phyloP scores from a whole-genome alignment of 495 filamentous ascomycete genomes.

The Aspergillus carlsbadensis region DNA sequence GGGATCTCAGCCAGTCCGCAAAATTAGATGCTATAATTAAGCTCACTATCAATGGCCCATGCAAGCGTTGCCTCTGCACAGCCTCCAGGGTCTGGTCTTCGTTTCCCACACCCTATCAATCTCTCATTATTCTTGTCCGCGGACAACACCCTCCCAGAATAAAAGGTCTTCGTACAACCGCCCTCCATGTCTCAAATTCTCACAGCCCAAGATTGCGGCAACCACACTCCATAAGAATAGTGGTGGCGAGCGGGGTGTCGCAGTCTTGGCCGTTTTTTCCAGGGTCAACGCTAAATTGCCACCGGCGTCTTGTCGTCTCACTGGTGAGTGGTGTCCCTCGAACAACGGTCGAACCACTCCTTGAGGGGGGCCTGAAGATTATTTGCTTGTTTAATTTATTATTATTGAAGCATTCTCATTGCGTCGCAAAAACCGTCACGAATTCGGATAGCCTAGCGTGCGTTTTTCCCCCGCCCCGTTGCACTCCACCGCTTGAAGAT shows the following conservation, averaged over 20 bases:
- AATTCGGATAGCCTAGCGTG: neutral
- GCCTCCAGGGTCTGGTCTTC: conserved; percentile 7
- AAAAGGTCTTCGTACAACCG: too few species aligned
- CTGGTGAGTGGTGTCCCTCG: neutral
- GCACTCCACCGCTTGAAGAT: neutral
- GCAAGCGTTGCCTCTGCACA: neutral
- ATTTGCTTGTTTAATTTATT: neutral
- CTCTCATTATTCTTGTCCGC: neutral
- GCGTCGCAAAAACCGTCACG: neutral
- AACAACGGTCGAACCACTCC: too few species aligned
- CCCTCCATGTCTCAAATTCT: neutral
- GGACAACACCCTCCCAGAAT: neutral
- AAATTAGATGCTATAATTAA: conserved; percentile 3
- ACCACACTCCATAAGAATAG: neutral
- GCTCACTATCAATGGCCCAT: neutral
- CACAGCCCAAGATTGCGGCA: neutral
- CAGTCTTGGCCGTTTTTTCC: neutral
- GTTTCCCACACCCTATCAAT: neutral
- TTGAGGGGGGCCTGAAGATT: neutral
- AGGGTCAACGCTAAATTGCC: neutral
- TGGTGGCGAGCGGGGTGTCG: neutral
- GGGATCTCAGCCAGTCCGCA: too few species aligned
- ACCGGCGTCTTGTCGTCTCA: neutral
- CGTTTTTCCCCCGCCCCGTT: neutral
- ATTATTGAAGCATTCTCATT: neutral